Evolutionary conservation across 2,329 filamentous ascomycete species (phyloP), one percentile per base, ranked within the genome.

Genomic region (Trichoderma breve): DNA sequence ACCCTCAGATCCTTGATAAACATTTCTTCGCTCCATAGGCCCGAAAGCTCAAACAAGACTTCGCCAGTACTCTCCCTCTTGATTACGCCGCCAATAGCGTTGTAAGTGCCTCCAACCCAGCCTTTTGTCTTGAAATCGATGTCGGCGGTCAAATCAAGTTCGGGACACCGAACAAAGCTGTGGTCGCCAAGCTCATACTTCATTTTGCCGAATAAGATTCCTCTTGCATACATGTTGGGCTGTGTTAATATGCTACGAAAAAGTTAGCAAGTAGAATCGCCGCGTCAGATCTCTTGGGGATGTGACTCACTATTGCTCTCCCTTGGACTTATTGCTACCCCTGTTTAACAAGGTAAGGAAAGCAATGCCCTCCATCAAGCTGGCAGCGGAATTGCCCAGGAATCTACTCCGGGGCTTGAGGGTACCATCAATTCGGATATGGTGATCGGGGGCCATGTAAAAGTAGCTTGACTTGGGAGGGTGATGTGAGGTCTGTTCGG

Each of bases 391-490:
- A 83, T 99, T 99, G 66, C 96, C 96, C 53, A 99, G 84, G 79
- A 99, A 99, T 79, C 92, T 97, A 83, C 95, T 98, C 77, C 95
- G 89, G 1, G 96, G 96, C 81, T 98, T 98, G 76, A 99, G 86
- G 4, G 94, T 97, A 24, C 96, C 96, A 78, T 99, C 96, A 77
- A 99, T 97, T 71, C 96, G 90, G 76, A 99, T 97, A 79, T 97
- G 86, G 79, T 98, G 94, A 70, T 97, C 91, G 3, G 96, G 96
- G 0, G 93, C 95, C 91, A 97, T 95, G 84, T 97, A 99, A 82
- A 99, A 99, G 85, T 99, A 99, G 83, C 94, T 97, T 61, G 95
- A 98, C 84, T 99, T 99, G 32, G 96, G 96, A 36, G 96, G 96
- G 79, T 99, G 96, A 81, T 99, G 96, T 32, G 95, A 98, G 1